These are phyloP conservation scores for Podospora sp. DNA, from an alignment of 495 filamentous ascomycete genomes.

Conservation along the genomic window DNA sequence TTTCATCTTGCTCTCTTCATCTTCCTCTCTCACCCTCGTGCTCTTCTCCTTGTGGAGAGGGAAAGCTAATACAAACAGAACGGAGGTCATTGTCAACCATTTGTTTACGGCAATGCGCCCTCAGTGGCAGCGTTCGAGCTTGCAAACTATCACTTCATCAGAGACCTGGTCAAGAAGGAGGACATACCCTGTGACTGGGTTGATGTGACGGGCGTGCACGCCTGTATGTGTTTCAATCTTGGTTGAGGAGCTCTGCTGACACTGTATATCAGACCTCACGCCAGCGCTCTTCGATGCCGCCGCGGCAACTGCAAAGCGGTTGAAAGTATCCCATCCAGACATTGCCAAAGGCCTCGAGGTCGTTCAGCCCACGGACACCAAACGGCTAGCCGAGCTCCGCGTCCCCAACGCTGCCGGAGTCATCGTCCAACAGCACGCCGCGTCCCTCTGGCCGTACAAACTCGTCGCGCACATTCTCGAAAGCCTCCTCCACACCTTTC, in stretches of 20 bases:
- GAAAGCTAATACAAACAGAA: constrained; percentile 44
- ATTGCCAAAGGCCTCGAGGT: constrained; percentile 36
- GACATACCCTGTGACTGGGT: constrained; percentile 65
- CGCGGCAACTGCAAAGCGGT: not conserved
- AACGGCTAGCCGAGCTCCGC: constrained; percentile 23
- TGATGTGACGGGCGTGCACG: constrained; percentile 46
- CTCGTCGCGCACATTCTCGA: constrained; percentile 69
- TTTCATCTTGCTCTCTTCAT: too few species aligned
- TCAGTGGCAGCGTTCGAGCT: constrained; percentile 67
- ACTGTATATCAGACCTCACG: constrained; percentile 44
- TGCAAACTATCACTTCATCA: constrained; percentile 56
- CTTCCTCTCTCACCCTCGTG: too few species aligned
- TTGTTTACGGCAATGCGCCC: constrained; percentile 53
- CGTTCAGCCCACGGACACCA: constrained; percentile 13
- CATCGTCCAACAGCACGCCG: constrained; percentile 49
- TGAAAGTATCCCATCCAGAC: not conserved
- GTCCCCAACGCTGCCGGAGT: constrained; percentile 50
- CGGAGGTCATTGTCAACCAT: constrained; percentile 74
- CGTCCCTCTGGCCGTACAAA: constrained; percentile 77
- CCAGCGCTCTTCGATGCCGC: constrained; percentile 48
- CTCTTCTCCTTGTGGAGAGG: too few species aligned
- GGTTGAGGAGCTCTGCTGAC: constrained; percentile 46
- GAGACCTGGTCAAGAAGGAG: constrained; percentile 52
- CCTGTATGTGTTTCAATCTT: constrained; percentile 52
- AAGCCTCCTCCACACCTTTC: constrained; percentile 45